A percentile compares a stretch with the other conserved stretches of the same genome.
Evolutionary conservation across 306 rosid genomes (phyloP).

Genomic region (Rosa lucieae): DNA sequence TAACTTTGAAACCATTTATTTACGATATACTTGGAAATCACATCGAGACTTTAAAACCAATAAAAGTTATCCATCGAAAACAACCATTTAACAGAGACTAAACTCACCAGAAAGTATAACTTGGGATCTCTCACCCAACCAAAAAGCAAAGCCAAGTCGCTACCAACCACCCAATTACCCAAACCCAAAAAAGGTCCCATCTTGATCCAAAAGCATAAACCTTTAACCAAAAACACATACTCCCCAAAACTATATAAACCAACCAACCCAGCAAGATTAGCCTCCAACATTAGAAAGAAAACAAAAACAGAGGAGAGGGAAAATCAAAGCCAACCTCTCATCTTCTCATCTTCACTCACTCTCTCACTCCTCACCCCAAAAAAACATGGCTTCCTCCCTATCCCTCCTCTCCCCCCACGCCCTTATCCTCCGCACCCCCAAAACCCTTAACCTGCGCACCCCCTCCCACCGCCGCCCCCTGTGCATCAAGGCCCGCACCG

Average conservation of each 20-base stretch:
- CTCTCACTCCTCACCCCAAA: neutral
- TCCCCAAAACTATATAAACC: neutral
- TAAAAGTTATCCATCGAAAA: no score
- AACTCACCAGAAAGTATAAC: neutral
- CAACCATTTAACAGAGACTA: no score
- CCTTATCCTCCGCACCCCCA: slow-evolving; percentile 47
- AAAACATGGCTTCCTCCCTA: slow-evolving; percentile 58
- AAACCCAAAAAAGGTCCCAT: neutral
- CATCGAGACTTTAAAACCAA: no score
- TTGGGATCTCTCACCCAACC: neutral
- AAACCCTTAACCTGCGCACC: slow-evolving; percentile 45
- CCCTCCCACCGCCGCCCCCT: slow-evolving; percentile 15
- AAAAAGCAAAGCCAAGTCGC: neutral
- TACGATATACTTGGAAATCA: no score
- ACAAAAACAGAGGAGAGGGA: neutral
- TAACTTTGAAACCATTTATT: no score
- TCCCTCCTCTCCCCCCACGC: slow-evolving; percentile 53
- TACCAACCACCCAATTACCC: slow-evolving; percentile 11
- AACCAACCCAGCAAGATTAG: neutral
- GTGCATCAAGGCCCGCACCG: slow-evolving; percentile 54
- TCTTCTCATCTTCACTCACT: neutral
- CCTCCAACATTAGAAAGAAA: neutral
- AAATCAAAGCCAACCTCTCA: neutral
- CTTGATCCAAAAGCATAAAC: neutral
- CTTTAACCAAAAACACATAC: neutral